Evolutionary conservation across 495 filamentous ascomycete species (phyloP).

Genomic region (Clohesyomyces aquaticus): DNA sequence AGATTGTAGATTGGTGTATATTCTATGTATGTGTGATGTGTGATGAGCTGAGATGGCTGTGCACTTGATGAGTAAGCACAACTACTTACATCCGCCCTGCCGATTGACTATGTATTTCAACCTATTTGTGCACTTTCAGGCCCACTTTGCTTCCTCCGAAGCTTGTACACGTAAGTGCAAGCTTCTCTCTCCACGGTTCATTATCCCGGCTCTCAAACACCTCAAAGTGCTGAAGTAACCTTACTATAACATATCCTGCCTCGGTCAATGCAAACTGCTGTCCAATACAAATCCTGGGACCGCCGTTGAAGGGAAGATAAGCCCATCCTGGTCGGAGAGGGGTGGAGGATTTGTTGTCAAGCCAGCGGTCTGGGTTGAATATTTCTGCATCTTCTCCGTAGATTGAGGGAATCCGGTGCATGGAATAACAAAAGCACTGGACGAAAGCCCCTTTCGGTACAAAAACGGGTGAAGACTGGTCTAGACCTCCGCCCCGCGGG

Average conservation of each 20-base stretch:
- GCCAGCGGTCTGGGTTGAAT: conserved; percentile 61
- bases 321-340: conserved; percentile 60
- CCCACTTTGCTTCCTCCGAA: conserved; percentile 25
- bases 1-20: too few species aligned
- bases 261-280: conserved; percentile 64
- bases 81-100: neutral
- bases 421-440: conserved; percentile 51
- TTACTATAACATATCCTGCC: conserved; percentile 60
- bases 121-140: neutral
- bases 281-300: conserved; percentile 54
- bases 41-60: too few species aligned
- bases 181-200: conserved; percentile 38
- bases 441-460: conserved; percentile 51
- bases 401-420: conserved; percentile 59
- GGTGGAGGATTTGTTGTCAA: conserved; percentile 10
- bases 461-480: conserved; percentile 49
- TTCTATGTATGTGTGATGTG: too few species aligned
- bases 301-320: conserved; percentile 65
- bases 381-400: conserved; percentile 56
- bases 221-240: conserved; percentile 65
- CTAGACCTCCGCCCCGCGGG: conserved; percentile 44
- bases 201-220: conserved; percentile 48
- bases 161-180: conserved; percentile 38
- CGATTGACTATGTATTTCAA: neutral
- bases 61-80: neutral